phyloP scores from a whole-genome alignment of 768 basidiomycete species.

The Pleurotus djamor region DNA sequence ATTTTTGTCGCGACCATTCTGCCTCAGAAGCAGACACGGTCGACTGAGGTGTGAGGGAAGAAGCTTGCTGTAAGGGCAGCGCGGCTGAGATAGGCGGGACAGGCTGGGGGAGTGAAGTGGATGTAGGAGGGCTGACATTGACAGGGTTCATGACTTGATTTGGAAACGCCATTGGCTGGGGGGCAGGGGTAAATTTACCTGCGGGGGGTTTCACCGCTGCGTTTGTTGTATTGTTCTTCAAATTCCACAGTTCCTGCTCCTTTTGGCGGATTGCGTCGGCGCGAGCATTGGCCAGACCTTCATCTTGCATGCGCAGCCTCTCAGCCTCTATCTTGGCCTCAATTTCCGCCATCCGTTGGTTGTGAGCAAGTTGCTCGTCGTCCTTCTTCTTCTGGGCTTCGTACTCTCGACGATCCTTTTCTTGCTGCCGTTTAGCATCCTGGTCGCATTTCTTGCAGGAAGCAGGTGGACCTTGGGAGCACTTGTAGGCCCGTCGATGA shows the following conservation, averaged over 20 bases:
- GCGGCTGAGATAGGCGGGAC: conserved; percentile 1
- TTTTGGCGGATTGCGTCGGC: conserved; percentile 36
- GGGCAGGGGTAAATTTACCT: no score
- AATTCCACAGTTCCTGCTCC: conserved; percentile 39
- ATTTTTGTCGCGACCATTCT: conserved; percentile 61
- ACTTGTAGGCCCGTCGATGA: conserved; percentile 43
- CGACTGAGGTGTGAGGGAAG: conserved; percentile 25
- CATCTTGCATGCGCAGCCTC: conserved; percentile 35
- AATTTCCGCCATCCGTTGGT: conserved; percentile 29
- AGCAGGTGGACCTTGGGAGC: conserved; percentile 31
- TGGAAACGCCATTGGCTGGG: no score
- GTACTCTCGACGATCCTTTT: conserved; percentile 32
- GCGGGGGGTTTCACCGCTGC: no score
- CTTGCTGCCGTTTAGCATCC: conserved; percentile 22
- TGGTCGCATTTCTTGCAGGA: conserved; percentile 48
- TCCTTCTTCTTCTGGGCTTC: conserved; percentile 43
- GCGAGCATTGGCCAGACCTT: conserved; percentile 32
- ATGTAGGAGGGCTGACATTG: background rate
- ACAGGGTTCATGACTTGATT: background rate
- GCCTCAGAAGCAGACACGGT: conserved; percentile 36
- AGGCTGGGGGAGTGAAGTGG: background rate
- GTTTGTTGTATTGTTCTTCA: conserved; percentile 10
- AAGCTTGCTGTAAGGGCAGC: conserved; percentile 1
- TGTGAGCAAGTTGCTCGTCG: conserved; percentile 39
- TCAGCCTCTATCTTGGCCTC: conserved; percentile 40